Evolutionary conservation across 2,329 filamentous ascomycete genomes (phyloP).

Genomic region (Fusarium transvaalense): DNA sequence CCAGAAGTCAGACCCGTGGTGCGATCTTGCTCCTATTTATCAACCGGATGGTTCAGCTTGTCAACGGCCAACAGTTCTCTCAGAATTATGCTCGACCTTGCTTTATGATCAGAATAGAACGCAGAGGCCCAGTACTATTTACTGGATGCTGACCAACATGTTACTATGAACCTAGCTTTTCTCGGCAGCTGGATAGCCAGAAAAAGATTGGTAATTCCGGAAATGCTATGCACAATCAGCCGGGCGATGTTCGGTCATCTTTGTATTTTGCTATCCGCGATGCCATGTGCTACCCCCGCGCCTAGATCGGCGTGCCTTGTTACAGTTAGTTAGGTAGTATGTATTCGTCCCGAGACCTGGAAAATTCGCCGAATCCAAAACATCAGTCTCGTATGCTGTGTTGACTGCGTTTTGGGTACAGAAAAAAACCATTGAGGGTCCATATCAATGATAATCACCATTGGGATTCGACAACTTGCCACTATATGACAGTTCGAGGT

Average conservation of each 20-base stretch:
- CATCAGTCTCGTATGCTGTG: slow-evolving; percentile 5
- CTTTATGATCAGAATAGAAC: background rate
- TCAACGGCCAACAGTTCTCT: slow-evolving; percentile 9
- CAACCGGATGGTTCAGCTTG: slow-evolving; percentile 14
- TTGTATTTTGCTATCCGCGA: slow-evolving; percentile 38
- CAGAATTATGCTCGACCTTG: background rate
- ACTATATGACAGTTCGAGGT: background rate
- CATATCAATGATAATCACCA: background rate
- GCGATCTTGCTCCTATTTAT: slow-evolving; percentile 24
- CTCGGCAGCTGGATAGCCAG: slow-evolving; percentile 38
- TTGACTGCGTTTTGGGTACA: slow-evolving; percentile 6
- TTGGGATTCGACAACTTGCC: background rate
- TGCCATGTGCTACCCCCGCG: slow-evolving; percentile 45
- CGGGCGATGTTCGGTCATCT: slow-evolving; percentile 39
- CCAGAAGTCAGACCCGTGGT: slow-evolving; percentile 39
- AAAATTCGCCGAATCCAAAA: slow-evolving; percentile 36
- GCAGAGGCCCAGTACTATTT: background rate
- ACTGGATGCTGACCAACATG: slow-evolving; percentile 26
- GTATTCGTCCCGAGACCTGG: slow-evolving; percentile 31
- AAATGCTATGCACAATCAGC: slow-evolving; percentile 40
- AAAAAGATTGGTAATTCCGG: slow-evolving; percentile 39
- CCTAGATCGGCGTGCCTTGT: slow-evolving; percentile 38
- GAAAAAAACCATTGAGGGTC: background rate
- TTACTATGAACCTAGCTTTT: slow-evolving; percentile 37
- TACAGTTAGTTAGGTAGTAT: slow-evolving; percentile 21